These are phyloP conservation scores for Eucalyptus marginata DNA, from an alignment of 345 rosid genomes.

Conservation along the genomic window DNA sequence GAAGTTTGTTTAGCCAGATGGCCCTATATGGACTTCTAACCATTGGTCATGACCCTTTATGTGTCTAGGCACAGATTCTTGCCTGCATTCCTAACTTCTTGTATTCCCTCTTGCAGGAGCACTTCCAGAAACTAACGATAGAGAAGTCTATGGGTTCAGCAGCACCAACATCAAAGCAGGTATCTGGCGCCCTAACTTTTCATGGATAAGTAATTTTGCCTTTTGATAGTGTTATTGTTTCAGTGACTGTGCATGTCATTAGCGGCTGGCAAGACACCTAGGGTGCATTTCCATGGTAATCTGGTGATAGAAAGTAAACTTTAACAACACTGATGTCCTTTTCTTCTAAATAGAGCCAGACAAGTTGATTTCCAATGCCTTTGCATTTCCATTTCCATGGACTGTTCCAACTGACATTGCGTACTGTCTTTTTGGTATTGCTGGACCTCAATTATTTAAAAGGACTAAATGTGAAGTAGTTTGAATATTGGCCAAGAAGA, in stretches of 20 bases:
- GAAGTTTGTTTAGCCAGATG: not conserved
- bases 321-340: not conserved
- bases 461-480: not conserved
- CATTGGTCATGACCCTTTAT: not conserved
- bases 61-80: not conserved
- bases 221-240: not conserved
- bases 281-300: not conserved
- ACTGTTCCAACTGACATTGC: not conserved
- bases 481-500: not conserved
- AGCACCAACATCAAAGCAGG: slow-evolving; percentile 83
- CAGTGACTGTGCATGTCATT: not conserved
- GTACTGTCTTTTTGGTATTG: not conserved
- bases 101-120: slow-evolving; percentile 39
- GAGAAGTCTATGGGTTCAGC: slow-evolving; percentile 86
- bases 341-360: not conserved
- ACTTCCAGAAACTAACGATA: slow-evolving; percentile 67
- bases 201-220: not conserved
- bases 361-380: not conserved
- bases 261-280: not conserved
- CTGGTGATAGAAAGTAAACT: not conserved
- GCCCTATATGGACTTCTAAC: not conserved
- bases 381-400: not conserved
- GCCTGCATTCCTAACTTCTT: not conserved
- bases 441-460: not conserved
- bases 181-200: not conserved